Percentiles rank a stretch among this genome's conserved stretches.
Evolutionary conservation across 331 rosid species (phyloP).

Genomic region (Telfairia occidentalis): DNA sequence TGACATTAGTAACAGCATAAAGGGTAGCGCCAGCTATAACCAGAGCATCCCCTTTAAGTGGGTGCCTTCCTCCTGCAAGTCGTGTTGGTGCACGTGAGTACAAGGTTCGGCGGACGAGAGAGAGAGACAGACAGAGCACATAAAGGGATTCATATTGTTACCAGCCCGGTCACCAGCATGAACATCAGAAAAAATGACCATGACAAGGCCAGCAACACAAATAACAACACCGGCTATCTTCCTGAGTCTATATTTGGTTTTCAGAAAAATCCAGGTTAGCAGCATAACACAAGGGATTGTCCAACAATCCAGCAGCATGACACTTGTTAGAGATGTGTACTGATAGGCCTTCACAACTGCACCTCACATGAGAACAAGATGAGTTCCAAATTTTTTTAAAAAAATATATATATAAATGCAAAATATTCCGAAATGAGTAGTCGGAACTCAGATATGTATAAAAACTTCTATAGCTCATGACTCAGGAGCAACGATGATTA

Average conservation of each 20-base stretch:
- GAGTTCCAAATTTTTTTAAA: background rate
- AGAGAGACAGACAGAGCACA: background rate
- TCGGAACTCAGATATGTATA: background rate
- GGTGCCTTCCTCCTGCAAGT: constrained; percentile 34
- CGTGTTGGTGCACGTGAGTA: background rate
- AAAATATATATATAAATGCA: background rate
- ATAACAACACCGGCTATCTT: constrained; percentile 42
- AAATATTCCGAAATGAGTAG: background rate
- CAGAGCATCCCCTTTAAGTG: constrained; percentile 45
- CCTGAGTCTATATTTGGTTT: constrained; percentile 52
- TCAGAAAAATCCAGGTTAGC: constrained; percentile 49
- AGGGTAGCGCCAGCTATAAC: constrained; percentile 42
- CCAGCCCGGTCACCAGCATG: constrained; percentile 48
- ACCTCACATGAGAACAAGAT: background rate
- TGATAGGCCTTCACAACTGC: constrained; percentile 70
- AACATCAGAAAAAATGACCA: constrained; percentile 57
- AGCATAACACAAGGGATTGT: constrained; percentile 59
- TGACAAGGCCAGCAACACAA: constrained; percentile 54
- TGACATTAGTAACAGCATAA: constrained; percentile 49
- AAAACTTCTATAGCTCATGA: background rate
- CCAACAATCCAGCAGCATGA: constrained; percentile 55
- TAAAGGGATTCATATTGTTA: background rate
- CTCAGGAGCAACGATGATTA: background rate
- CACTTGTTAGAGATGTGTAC: constrained; percentile 57
- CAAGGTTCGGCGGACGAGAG: background rate